Conservation (phyloP, 768 basidiomycete species). For the Pleurotus salmoneostramineus region DNA sequence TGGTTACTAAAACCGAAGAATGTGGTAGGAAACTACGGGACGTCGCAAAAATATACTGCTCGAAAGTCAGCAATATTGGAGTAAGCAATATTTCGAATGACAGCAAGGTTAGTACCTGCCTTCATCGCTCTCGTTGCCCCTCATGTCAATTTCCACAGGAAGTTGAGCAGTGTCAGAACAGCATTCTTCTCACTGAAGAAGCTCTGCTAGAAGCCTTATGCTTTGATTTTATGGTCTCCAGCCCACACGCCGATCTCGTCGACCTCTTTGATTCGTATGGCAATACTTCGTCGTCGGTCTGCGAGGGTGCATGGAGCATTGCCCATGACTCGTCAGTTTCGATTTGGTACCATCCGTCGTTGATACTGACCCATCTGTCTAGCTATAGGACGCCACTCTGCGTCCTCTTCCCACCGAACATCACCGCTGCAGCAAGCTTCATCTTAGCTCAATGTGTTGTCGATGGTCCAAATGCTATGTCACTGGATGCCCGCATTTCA, state of each 20-base stretch:
- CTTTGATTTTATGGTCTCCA: slow-evolving; percentile 80
- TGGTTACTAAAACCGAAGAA: slow-evolving; percentile 91
- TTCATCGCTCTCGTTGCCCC: not conserved
- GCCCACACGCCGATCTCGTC: slow-evolving; percentile 72
- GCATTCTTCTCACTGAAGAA: slow-evolving; percentile 75
- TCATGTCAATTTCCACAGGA: slow-evolving; percentile 42
- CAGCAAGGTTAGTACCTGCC: slow-evolving; percentile 48
- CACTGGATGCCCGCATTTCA: slow-evolving; percentile 72
- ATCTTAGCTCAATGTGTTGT: slow-evolving; percentile 69
- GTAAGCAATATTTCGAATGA: slow-evolving; percentile 54
- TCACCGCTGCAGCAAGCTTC: slow-evolving; percentile 76
- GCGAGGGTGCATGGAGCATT: slow-evolving; percentile 83
- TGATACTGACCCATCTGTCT: slow-evolving; percentile 10
- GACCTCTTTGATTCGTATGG: slow-evolving; percentile 63
- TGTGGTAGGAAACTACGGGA: slow-evolving; percentile 85
- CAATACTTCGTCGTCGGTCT: slow-evolving; percentile 35
- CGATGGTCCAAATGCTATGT: slow-evolving; percentile 71
- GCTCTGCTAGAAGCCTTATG: slow-evolving; percentile 77
- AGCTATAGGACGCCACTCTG: slow-evolving; percentile 83
- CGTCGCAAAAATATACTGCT: slow-evolving; percentile 70
- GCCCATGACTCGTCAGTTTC: slow-evolving; percentile 79
- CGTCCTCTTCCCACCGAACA: slow-evolving; percentile 60
- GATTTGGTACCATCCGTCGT: slow-evolving; percentile 3
- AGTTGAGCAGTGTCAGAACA: slow-evolving; percentile 64
- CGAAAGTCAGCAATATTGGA: slow-evolving; percentile 60